These are phyloP conservation scores for Cardamine resedifolia DNA, from an alignment of 345 rosid species.

Conservation along the genomic window DNA sequence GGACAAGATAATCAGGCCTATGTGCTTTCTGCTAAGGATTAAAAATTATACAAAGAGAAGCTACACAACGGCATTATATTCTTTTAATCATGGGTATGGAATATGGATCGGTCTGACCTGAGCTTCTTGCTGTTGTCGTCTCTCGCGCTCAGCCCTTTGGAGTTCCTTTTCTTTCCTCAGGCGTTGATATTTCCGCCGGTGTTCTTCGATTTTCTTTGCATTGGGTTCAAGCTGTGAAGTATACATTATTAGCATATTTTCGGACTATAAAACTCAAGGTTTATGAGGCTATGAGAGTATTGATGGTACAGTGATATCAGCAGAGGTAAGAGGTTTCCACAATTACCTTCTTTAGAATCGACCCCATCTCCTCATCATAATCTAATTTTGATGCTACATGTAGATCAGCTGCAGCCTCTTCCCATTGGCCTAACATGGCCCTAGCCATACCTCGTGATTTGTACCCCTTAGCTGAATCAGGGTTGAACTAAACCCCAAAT, in stretches of 20 bases:
- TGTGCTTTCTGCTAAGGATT: neutral
- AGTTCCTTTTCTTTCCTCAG: constrained; percentile 62
- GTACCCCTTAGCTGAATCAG: constrained; percentile 86
- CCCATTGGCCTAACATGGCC: constrained; percentile 78
- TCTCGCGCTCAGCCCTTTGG: constrained; percentile 52
- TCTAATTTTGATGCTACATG: constrained; percentile 81
- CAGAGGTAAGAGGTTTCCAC: constrained; percentile 7
- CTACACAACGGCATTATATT: neutral
- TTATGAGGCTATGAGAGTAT: constrained; percentile 4
- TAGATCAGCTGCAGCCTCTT: constrained; percentile 74
- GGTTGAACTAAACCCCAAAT: constrained; percentile 58
- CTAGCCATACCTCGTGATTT: constrained; percentile 83
- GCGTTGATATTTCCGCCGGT: constrained; percentile 68
- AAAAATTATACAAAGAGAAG: neutral
- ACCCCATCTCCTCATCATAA: constrained; percentile 75
- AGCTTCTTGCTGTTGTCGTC: constrained; percentile 47
- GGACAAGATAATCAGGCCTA: neutral
- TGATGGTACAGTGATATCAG: constrained; percentile 4
- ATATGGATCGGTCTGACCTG: constrained; percentile 40
- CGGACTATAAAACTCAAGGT: neutral
- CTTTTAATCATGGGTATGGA: constrained; percentile 1
- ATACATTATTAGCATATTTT: neutral
- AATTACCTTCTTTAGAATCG: constrained; percentile 65
- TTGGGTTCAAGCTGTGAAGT: constrained; percentile 76
- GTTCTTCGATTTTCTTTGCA: constrained; percentile 69